Base-by-base conservation (phyloP, 2,329 filamentous ascomycete genomes). In the Colletotrichum lindemuthianum region DNA sequence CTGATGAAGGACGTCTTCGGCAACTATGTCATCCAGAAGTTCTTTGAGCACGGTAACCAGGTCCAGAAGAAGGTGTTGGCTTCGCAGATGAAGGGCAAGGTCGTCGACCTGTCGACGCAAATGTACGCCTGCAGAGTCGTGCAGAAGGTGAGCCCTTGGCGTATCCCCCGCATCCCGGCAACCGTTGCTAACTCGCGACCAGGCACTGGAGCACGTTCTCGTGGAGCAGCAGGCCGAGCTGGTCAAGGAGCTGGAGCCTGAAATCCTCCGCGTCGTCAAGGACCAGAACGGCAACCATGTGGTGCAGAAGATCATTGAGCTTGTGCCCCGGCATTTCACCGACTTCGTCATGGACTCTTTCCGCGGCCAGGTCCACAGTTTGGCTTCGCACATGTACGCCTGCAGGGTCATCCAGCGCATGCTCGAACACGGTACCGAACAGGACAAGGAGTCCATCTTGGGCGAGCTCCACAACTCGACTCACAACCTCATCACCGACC, bases 1-100 rank as follows among this genome's bases (percentile, higher is more conserved):
- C 81, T 99, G 51, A 97, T 97, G 93, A 95, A 90, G 49, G 96
- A 98, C 75, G 90, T 98, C 0, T 99, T 97, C 73, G 96, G 96
- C 58, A 99, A 99, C 76, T 99, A 98, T 73, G 96, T 99, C 40
- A 94, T 98, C 43, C 96, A 99, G 73, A 98, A 97, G 76, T 90
- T 98, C 74, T 97, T 98, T 67, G 95, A 98, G 75, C 93, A 98
- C 75, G 95, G 96, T 43, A 96, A 93, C 70, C 94, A 97, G 77
- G 86, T 90, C 0, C 96, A 99, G 79, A 99, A 99, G 81, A 93
- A 90, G 76, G 85, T 91, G 2, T 79, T 99, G 45, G 93, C 93
- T 1, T 88, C 89, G 68, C 89, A 92, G 76, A 97, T 98, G 93
- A 92, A 90, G 75, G 91, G 91, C 7, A 92, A 94, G 72, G 88